These are phyloP conservation scores for Pyronema domesticum DNA, from an alignment of 495 filamentous ascomycete genomes.

Conservation along the genomic window DNA sequence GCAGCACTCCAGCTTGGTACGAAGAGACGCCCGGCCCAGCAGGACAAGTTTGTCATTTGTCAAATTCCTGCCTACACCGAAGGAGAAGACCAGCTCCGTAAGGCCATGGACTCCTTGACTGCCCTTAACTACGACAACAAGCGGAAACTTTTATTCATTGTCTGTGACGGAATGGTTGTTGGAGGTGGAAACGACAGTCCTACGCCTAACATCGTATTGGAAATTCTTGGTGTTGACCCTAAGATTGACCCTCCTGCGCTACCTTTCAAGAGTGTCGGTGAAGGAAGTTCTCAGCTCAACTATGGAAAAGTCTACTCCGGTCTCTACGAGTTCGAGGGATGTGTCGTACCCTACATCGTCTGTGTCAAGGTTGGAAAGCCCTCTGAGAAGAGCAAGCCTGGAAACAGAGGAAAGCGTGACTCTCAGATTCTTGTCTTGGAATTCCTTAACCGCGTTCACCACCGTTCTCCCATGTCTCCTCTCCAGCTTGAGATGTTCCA, in stretches of 20 bases:
- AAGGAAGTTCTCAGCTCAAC: constrained; percentile 83
- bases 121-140: constrained; percentile 96
- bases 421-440: constrained; percentile 70
- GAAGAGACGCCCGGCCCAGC: constrained; percentile 71
- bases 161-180: constrained; percentile 92
- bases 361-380: constrained; percentile 95
- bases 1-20: constrained; percentile 85
- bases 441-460: constrained; percentile 95
- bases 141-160: constrained; percentile 78
- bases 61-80: constrained; percentile 96
- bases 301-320: constrained; percentile 98
- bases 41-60: constrained; percentile 98
- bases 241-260: constrained; percentile 90
- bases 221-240: constrained; percentile 91
- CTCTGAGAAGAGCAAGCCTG: constrained; percentile 86
- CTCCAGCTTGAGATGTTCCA: constrained; percentile 97
- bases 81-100: constrained; percentile 81
- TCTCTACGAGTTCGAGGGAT: constrained; percentile 81
- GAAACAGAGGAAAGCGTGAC: constrained; percentile 96
- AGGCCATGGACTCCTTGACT: constrained; percentile 84
- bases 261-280: constrained; percentile 77
- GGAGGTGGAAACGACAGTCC: constrained; percentile 92
- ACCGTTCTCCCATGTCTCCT: constrained; percentile 81
- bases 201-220: constrained; percentile 90
- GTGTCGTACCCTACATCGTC: constrained; percentile 84